Evolutionary conservation across 305 asterid genomes (phyloP), one percentile per base, ranked within the genome.

Genomic region (Solanum hybrid): DNA sequence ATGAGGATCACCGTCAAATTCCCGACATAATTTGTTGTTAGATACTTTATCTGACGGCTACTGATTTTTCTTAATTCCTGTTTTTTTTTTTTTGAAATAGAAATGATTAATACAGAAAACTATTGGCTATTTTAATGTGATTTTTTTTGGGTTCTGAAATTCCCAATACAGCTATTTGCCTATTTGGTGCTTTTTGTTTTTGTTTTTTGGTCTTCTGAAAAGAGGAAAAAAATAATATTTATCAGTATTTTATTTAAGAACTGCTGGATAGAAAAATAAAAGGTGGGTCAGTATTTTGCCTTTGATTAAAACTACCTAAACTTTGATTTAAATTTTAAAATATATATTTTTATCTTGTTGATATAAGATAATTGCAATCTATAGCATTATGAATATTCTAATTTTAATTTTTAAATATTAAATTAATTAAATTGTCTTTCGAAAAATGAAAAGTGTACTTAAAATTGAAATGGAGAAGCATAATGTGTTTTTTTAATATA

Each of bases 1-100:
- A 57, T 34, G 69, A 86, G 93, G 92, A 90, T 90, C 90, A 71
- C 94, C 94, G 93, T 92, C 33, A 36, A 83, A 76, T 80, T 90
- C 57, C 87, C 77, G 88, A 92, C 86, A 92, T 87, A 81, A 87
- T 39, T 87, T 89, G 86, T 86, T 91, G 89, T 76, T 64, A 64
- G 92, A 90, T 83, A n/a, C 77, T 34, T 88, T 80, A 89, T 90
- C 90, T 37, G 86, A 87, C 87, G 91, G 89, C 51, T 36, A 78
- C 31, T 77, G 71, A 37, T 39, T 71, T 39, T 87, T 87, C 35
- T 28, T 37, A 20, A 40, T 46, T 69, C 13, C 22, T 37, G 2
- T 40, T n/a, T 14, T 28, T 20, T 61, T 64, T 22, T 9, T 61
- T 14, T 22, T 31, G 26, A 6, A 31, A 57, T 73, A 10, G 12